Conservation (phyloP, 1,284 basidiomycete species). For the Cerioporus squamosus region DNA sequence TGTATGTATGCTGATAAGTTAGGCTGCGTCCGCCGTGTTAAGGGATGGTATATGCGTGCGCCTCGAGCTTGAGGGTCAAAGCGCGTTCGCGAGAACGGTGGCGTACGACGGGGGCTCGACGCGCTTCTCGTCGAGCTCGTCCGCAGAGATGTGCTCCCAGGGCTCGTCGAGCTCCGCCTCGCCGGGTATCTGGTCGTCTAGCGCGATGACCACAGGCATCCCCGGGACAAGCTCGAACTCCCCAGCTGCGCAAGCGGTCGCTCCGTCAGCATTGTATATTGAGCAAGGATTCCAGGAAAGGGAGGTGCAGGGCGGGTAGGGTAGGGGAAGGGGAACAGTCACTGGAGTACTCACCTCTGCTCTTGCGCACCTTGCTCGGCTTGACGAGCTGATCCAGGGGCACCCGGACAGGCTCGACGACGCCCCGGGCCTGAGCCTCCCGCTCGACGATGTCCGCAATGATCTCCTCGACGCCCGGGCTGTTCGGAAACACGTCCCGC, state of each 20-base stretch:
- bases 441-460: conserved; percentile 26
- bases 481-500: background rate
- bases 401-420: conserved; percentile 37
- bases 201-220: conserved; percentile 54
- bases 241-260: conserved; percentile 22
- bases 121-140: conserved; percentile 40
- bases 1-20: background rate
- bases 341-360: conserved; percentile 42
- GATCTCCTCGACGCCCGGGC: conserved; percentile 17
- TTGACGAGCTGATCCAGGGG: conserved; percentile 48
- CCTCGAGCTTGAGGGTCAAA: too few relatives aligned
- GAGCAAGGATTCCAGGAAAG: too few relatives aligned
- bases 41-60: background rate
- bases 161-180: conserved; percentile 49
- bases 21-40: background rate
- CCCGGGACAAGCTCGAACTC: conserved; percentile 60
- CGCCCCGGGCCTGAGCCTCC: conserved; percentile 17
- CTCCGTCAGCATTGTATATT: too few relatives aligned
- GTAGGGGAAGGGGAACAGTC: background rate
- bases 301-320: too few relatives aligned
- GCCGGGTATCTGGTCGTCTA: conserved; percentile 48
- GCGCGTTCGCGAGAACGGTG: conserved; percentile 38
- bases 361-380: conserved; percentile 45
- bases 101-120: conserved; percentile 43
- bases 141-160: conserved; percentile 57